phyloP scores from a whole-genome alignment of 2,329 filamentous ascomycete species.

The Cryoendolithus antarcticus region DNA sequence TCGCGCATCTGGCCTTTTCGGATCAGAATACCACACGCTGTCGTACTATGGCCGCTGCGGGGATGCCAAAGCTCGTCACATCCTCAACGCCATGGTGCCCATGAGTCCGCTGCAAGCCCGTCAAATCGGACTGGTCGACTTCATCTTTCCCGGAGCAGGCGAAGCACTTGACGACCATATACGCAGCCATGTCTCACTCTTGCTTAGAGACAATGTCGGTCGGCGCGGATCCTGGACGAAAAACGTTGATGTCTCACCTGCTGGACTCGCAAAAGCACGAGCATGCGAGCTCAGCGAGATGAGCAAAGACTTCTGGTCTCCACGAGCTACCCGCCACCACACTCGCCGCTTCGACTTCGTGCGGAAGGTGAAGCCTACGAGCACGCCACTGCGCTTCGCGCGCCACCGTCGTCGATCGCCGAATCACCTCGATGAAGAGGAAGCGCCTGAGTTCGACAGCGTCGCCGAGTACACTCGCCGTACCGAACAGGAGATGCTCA shows the following conservation, averaged over 20 bases:
- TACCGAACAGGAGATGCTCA: slow-evolving; percentile 8
- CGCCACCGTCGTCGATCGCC: slow-evolving; percentile 21
- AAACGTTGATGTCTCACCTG: slow-evolving; percentile 21
- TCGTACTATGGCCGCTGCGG: slow-evolving; percentile 30
- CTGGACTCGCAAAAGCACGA: slow-evolving; percentile 23
- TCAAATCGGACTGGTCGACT: slow-evolving; percentile 28
- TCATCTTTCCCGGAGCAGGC: slow-evolving; percentile 25
- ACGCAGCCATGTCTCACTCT: slow-evolving; percentile 22
- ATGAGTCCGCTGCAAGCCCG: slow-evolving; percentile 28
- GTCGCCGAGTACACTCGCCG: slow-evolving; percentile 12
- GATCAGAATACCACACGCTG: slow-evolving; percentile 32
- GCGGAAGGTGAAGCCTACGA: slow-evolving; percentile 25
- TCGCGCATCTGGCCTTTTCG: slow-evolving; percentile 23
- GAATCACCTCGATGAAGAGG: slow-evolving; percentile 24
- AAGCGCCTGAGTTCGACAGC: slow-evolving; percentile 26
- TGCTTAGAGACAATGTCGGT: slow-evolving; percentile 17
- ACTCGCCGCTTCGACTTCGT: slow-evolving; percentile 29
- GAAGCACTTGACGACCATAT: slow-evolving; percentile 25
- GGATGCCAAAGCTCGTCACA: slow-evolving; percentile 16
- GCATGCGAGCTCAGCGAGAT: slow-evolving; percentile 30
- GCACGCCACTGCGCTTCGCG: slow-evolving; percentile 31
- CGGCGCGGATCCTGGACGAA: slow-evolving; percentile 24
- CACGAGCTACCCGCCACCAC: slow-evolving; percentile 27
- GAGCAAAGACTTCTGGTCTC: slow-evolving; percentile 32
- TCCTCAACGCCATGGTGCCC: slow-evolving; percentile 28